These are phyloP conservation scores for Scedosporium boydii DNA, from an alignment of 2,329 filamentous ascomycete species.

Conservation along the genomic window DNA sequence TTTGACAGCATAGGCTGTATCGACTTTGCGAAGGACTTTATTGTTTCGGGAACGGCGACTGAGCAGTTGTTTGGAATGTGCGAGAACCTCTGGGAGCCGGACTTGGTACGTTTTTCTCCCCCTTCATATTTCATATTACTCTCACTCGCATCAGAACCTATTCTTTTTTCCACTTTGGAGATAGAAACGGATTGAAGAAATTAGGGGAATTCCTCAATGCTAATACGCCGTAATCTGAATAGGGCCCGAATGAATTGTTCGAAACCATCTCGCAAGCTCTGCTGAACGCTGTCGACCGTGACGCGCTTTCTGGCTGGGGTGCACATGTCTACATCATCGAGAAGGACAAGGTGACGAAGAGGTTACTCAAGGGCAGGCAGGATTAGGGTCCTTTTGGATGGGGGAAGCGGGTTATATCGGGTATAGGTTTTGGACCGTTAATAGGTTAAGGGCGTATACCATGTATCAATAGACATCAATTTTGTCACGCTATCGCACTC, in stretches of 20 bases:
- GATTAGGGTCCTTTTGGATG: conserved; percentile 46
- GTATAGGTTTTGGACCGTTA: not conserved
- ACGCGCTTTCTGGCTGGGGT: conserved; percentile 95
- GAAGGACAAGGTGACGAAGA: conserved; percentile 99
- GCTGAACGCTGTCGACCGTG: conserved; percentile 90
- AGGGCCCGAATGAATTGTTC: conserved; percentile 91
- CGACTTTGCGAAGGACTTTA: conserved; percentile 99
- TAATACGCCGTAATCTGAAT: not conserved
- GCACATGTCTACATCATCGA: conserved; percentile 99
- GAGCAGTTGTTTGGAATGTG: conserved; percentile 99
- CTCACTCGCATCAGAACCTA: not conserved
- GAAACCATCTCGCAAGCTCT: conserved; percentile 96
- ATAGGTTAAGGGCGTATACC: not conserved
- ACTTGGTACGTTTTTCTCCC: conserved; percentile 59
- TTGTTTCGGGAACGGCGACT: conserved; percentile 89
- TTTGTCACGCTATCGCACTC: not conserved
- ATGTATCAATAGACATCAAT: conserved; percentile 8
- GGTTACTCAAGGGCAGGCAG: conserved; percentile 94
- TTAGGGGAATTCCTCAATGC: not conserved
- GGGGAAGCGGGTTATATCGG: conserved; percentile 6
- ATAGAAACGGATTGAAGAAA: not conserved
- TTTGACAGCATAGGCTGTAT: conserved; percentile 99
- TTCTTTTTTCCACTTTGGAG: not conserved
- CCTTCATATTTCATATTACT: not conserved
- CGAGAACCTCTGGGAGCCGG: conserved; percentile 94